Conservation (phyloP, 73 alveolate species). For the Paraurostyla sp. region DNA sequence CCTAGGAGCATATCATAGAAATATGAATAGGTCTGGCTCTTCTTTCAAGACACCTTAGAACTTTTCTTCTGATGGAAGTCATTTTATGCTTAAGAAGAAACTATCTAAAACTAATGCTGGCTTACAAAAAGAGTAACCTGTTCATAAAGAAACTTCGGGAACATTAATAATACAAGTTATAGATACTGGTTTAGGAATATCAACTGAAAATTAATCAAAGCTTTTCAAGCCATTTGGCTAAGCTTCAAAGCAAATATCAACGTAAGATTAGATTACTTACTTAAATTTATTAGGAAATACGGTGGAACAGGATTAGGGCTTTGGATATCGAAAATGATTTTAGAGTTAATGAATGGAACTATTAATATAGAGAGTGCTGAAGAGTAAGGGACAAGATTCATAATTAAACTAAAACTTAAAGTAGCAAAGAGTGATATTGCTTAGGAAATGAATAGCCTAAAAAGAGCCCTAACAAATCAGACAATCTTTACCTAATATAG, state of each 20-base stretch:
- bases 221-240: conserved; percentile 59
- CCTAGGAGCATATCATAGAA: too few species aligned
- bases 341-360: conserved; percentile 63
- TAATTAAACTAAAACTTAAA: neutral
- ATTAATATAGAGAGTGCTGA: conserved; percentile 40
- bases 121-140: too few species aligned
- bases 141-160: conserved; percentile 52
- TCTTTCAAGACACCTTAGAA: too few species aligned
- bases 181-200: conserved; percentile 65
- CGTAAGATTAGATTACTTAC: neutral
- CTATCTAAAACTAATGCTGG: too few species aligned
- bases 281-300: neutral
- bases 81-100: too few species aligned
- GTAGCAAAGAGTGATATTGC: conserved; percentile 20
- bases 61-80: too few species aligned
- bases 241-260: conserved; percentile 45
- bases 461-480: neutral
- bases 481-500: neutral
- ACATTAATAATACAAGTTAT: conserved; percentile 19
- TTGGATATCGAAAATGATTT: conserved; percentile 51
- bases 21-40: too few species aligned
- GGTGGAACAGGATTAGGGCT: conserved; percentile 76
- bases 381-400: conserved; percentile 62
- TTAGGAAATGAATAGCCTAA: conserved; percentile 10
- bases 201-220: conserved; percentile 24